A percentile compares a stretch with the other conserved stretches of the same genome.
phyloP scores from a whole-genome alignment of 208 protist genomes.

The Tritrichomonas musculus region DNA sequence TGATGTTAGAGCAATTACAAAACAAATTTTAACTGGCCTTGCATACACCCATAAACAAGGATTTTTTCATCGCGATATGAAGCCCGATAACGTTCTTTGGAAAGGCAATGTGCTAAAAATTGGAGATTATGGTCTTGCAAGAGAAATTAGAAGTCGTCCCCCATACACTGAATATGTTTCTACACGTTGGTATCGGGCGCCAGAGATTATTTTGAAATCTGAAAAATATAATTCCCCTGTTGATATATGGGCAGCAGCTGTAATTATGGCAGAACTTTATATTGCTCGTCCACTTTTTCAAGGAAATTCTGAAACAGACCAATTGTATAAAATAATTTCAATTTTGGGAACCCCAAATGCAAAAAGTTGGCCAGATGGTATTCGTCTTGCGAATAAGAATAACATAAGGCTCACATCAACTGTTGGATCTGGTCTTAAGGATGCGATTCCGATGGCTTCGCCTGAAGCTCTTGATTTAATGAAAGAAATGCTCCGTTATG shows the following conservation, averaged over 20 bases:
- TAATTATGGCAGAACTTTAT: conserved; percentile 69
- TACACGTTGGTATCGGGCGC: too few species aligned
- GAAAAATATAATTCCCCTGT: conserved; percentile 62
- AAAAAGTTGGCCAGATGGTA: conserved; percentile 74
- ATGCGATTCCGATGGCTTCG: conserved; percentile 72
- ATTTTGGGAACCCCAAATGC: conserved; percentile 69
- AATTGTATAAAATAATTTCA: conserved; percentile 87
- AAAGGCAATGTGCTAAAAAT: conserved; percentile 63
- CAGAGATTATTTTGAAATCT: conserved; percentile 65
- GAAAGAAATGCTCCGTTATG: conserved; percentile 77
- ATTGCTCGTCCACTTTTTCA: conserved; percentile 79
- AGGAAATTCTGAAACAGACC: conserved; percentile 69
- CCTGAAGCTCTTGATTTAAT: conserved; percentile 83
- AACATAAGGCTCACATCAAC: conserved; percentile 78
- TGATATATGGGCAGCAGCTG: conserved; percentile 66
- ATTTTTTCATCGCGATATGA: conserved; percentile 30
- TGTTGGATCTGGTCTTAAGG: conserved; percentile 61
- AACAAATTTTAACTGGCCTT: neutral
- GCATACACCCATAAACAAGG: too few species aligned
- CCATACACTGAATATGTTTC: conserved; percentile 77
- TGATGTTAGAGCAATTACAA: neutral
- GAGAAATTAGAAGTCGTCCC: conserved; percentile 66
- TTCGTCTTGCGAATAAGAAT: conserved; percentile 70
- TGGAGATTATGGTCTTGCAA: conserved; percentile 78
- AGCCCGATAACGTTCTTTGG: neutral